Evolutionary conservation across 2,329 filamentous ascomycete genomes (phyloP), one percentile per base, ranked within the genome.

Genomic region (Pseudogymnoascus sp.): DNA sequence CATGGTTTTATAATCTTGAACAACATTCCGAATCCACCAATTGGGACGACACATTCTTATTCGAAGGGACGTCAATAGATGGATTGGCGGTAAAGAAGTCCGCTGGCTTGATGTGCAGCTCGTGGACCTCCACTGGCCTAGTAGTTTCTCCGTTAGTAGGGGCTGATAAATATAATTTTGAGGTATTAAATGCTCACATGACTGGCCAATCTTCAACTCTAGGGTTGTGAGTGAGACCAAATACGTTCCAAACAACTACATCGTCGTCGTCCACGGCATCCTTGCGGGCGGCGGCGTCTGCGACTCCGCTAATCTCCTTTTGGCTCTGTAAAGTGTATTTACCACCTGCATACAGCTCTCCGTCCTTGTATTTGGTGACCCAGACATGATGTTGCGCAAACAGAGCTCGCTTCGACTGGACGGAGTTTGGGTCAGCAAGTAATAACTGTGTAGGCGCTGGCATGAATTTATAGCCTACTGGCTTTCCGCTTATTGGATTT

Each of bases 361-460:
- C 67, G 56, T 75, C 73, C 83, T 79, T 83, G 91, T 90, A 96
- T 70, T 88, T 90, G 0, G 92, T 96, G 8, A 96, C 92, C 72
- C 94, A 90, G 1, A 96, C 86, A 2, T 92, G 89, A 72, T 96
- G 91, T 37, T 91, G 79, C 0, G 92, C 91, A 70, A 96, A 97
- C 0, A 88, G 91, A 1, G 92, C 92, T 18, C 92, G 82, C 76
- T 95, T 95, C 88, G 91, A 95, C 5, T 95, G 91, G n/a, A 96
- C 75, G 1, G 89, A 86, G 5, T 87, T 87, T 64, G 88, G 84
- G 76, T 91, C 93, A 1, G 92, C 91, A 8, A 96, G 77, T n/a
- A 96, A 76, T 0, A 81, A 76, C 0, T 92, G 89, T 0, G 92
- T 88, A 69, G 96, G 91, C 23, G 91, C 80, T 71, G 89, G 92